Evolutionary conservation across 129 eudicot species (phyloP).

Genomic region (Escallonia herrerae): DNA sequence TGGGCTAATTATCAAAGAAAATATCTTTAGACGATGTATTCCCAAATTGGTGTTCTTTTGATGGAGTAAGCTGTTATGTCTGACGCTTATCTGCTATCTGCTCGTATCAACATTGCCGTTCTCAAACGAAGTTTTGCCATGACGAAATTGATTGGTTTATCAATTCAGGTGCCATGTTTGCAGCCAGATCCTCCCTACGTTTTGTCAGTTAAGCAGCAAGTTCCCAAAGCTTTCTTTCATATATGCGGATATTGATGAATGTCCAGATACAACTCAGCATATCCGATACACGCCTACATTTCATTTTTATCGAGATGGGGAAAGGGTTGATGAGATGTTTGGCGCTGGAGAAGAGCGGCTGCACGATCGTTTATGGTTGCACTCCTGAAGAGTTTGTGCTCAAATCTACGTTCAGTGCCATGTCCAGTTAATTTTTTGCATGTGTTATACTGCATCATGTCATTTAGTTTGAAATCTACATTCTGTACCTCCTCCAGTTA

Average conservation of each 20-base stretch:
- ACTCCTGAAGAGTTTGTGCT: conserved; percentile 35
- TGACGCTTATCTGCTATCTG: not conserved
- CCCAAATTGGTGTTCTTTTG: too few relatives aligned
- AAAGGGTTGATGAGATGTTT: conserved; percentile 86
- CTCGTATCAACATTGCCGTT: not conserved
- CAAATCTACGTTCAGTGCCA: not conserved
- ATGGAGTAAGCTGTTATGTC: too few relatives aligned
- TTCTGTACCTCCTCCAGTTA: not conserved
- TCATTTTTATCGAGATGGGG: conserved; percentile 91
- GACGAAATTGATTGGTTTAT: not conserved
- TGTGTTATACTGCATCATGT: too few relatives aligned
- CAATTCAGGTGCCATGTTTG: conserved; percentile 71
- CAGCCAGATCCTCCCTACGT: conserved; percentile 67
- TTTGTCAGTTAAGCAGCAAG: conserved; percentile 55
- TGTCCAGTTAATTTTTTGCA: too few relatives aligned
- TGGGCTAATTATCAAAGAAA: too few relatives aligned
- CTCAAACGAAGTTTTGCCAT: not conserved
- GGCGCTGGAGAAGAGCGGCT: conserved; percentile 93
- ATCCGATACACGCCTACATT: conserved; percentile 89
- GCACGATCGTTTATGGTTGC: conserved; percentile 89
- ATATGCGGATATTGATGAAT: conserved; percentile 85
- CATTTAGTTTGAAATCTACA: not conserved
- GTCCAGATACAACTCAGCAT: conserved; percentile 84
- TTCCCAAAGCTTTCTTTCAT: conserved; percentile 68
- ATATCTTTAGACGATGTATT: too few relatives aligned